Conservation (phyloP, 345 rosid species). For the Eucalyptus pauciflora region DNA sequence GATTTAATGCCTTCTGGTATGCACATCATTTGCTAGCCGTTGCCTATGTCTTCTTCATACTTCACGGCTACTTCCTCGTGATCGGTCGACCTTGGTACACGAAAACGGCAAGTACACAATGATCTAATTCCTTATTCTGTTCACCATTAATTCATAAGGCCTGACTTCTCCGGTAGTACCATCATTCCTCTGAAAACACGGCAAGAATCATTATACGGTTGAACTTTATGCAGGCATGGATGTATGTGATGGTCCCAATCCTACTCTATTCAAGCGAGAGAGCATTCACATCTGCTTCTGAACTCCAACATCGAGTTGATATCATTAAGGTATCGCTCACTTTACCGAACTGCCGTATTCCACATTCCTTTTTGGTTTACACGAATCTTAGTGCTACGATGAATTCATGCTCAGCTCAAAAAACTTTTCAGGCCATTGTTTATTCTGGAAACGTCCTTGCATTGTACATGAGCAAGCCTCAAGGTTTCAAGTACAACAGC, state of each 20-base stretch:
- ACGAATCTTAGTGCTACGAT: neutral
- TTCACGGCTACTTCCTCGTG: slow-evolving; percentile 74
- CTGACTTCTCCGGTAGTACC: neutral
- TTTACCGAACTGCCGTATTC: neutral
- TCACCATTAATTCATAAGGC: neutral
- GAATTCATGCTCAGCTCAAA: neutral
- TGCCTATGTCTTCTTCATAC: slow-evolving; percentile 48
- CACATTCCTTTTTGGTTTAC: neutral
- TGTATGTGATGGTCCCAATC: slow-evolving; percentile 50
- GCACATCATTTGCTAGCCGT: slow-evolving; percentile 73
- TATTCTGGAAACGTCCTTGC: slow-evolving; percentile 92
- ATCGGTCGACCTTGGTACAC: slow-evolving; percentile 54
- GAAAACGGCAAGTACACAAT: slow-evolving; percentile 46
- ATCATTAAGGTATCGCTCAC: slow-evolving; percentile 46
- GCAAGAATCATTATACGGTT: neutral
- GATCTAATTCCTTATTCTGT: neutral
- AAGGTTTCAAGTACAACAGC: slow-evolving; percentile 67
- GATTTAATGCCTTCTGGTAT: slow-evolving; percentile 94
- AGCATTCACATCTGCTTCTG: slow-evolving; percentile 26
- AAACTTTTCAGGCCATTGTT: slow-evolving; percentile 56
- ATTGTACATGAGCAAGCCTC: slow-evolving; percentile 75
- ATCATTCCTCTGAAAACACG: neutral
- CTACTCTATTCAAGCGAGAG: slow-evolving; percentile 58
- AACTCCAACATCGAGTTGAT: slow-evolving; percentile 38
- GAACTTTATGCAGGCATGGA: slow-evolving; percentile 67